Evolutionary conservation across 805 yeast genomes (phyloP), one percentile per base, ranked within the genome.

Genomic region (Metschnikowia cubensis): DNA sequence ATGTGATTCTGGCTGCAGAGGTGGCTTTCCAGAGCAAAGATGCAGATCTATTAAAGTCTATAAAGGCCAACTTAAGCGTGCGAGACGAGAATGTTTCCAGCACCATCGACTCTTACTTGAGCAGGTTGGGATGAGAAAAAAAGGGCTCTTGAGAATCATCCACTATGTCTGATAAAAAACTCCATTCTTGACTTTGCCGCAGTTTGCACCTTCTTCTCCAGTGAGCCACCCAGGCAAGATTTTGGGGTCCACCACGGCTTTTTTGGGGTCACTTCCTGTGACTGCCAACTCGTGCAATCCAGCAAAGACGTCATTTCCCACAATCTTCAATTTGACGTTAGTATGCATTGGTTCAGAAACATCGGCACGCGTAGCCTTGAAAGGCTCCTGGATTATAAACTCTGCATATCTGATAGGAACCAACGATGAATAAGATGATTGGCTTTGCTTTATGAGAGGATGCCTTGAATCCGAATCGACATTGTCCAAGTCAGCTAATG

Each of bases 301-400:
- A 2, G 82, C 95, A 73, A 83, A 88, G 0, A 89, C 77, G 61
- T 88, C 95, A 17, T 70, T 73, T 1, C 96, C 96, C 3, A 75
- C 67, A 4, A 88, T 64, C 50, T 75, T 70, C 53, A 71, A 37
- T 20, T 60, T 66, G 6, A 71, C 65, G n/a, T 65, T 51, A 6
- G 66, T 58, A 20, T 38, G 46, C 5, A 45, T 49, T 14, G 37
- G 8, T 8, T 25, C 39, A 4, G 66, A 57, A 20, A 35, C 42
- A 2, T 49, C 48, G 13, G 42, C 4, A 2, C 20, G 36, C 4
- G 49, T 37, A 6, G 45, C 50, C n/a, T 48, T 40, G 8, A 51
- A 47, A 33, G 64, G 64, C 42, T 74, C 75, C 48, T 69, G 65
- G 1, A 83, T 46, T 2, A 58, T 58, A 52, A 76, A 82, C 20